Conservation (phyloP, 495 filamentous ascomycete genomes). For the Neurospora intermedia region DNA sequence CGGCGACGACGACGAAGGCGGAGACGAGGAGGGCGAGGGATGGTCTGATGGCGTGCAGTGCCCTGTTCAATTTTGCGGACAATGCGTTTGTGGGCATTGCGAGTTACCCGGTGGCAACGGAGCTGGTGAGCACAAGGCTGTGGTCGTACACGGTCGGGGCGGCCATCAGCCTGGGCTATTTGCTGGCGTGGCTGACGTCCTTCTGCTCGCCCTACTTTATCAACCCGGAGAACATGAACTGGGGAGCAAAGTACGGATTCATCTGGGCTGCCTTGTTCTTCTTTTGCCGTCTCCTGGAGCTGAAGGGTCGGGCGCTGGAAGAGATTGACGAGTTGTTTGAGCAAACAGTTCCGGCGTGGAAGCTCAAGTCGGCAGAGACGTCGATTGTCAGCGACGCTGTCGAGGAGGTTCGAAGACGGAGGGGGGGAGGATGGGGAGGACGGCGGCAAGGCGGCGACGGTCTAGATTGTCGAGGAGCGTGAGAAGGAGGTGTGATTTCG, state of each 20-base stretch:
- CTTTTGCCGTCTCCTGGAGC: slow-evolving; percentile 35
- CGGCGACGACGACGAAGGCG: slow-evolving; percentile 19
- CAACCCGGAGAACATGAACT: slow-evolving; percentile 8
- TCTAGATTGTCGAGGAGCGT: background rate
- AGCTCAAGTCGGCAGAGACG: slow-evolving; percentile 28
- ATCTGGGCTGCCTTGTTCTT: slow-evolving; percentile 44
- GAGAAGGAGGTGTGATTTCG: background rate
- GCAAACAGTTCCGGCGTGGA: slow-evolving; percentile 24
- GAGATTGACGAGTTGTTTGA: slow-evolving; percentile 46
- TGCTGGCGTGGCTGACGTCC: slow-evolving; percentile 9
- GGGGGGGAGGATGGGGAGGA: background rate
- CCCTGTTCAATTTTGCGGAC: slow-evolving; percentile 14
- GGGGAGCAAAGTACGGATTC: slow-evolving; percentile 39
- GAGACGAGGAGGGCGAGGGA: slow-evolving; percentile 18
- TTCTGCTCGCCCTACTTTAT: slow-evolving; percentile 18
- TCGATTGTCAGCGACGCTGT: slow-evolving; percentile 24
- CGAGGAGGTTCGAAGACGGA: slow-evolving; percentile 15
- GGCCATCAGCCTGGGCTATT: slow-evolving; percentile 11
- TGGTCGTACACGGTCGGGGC: slow-evolving; percentile 11
- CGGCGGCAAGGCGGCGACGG: background rate
- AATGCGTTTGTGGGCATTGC: slow-evolving; percentile 11
- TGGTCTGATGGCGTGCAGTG: slow-evolving; percentile 17
- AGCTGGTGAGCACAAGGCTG: slow-evolving; percentile 1
- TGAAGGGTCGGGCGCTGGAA: slow-evolving; percentile 47
- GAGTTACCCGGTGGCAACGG: slow-evolving; percentile 6